Conservation (phyloP, 2,329 filamentous ascomycete genomes). For the Xylariomycetidae sp. region DNA sequence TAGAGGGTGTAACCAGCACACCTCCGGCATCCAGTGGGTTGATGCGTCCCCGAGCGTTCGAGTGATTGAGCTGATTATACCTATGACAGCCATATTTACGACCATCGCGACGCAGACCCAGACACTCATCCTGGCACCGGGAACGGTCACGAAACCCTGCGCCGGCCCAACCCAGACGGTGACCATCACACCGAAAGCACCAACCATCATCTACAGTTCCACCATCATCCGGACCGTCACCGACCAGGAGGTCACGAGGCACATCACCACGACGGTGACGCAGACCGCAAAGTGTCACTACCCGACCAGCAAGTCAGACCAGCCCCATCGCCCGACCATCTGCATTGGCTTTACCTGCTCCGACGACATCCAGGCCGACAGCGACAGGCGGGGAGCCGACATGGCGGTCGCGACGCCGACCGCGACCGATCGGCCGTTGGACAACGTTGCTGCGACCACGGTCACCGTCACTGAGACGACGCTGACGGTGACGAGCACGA, state of each 20-base stretch:
- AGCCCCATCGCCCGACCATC: conserved; percentile 9
- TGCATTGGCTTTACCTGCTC: conserved; percentile 11
- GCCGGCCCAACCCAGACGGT: conserved; percentile 28
- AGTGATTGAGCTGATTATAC: conserved; percentile 8
- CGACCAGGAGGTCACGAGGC: conserved; percentile 26
- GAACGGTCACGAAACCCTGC: conserved; percentile 29
- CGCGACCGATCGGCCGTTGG: conserved; percentile 9
- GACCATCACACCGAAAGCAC: conserved; percentile 26
- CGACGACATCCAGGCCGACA: too few relatives aligned
- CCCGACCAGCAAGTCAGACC: conserved; percentile 17
- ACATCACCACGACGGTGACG: conserved; percentile 26
- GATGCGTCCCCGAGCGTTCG: background rate
- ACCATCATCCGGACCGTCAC: conserved; percentile 27
- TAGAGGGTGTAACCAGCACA: conserved; percentile 31
- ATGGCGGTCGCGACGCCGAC: background rate
- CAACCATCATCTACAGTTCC: conserved; percentile 25
- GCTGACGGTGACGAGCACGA: conserved; percentile 18
- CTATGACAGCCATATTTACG: conserved; percentile 13
- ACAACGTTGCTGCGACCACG: conserved; percentile 28
- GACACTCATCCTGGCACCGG: conserved; percentile 27
- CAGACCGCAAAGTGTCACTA: conserved; percentile 30
- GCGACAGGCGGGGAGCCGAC: conserved; percentile 7
- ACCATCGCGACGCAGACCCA: conserved; percentile 24
- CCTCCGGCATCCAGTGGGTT: conserved; percentile 28
- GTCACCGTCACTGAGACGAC: conserved; percentile 33